Base-by-base conservation (phyloP, 2,329 filamentous ascomycete genomes). In the Mycogone perniciosa region DNA sequence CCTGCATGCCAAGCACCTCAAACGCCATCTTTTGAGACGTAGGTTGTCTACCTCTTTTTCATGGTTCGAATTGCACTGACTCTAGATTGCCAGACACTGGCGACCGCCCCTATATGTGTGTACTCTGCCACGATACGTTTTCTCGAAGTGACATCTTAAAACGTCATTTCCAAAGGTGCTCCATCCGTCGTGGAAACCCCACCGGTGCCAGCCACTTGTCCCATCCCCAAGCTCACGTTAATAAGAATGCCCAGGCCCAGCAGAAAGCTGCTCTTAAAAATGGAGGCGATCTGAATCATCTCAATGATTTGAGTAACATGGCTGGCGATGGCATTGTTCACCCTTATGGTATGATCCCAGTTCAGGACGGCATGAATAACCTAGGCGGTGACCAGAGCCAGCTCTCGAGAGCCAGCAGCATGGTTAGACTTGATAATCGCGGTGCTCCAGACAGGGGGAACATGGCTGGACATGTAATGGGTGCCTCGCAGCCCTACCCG, bases 121-220 rank as follows among this genome's bases (percentile, higher is more conserved):
- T 95, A 59, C 79, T 99, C 46, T 99, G 93, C 77, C 90, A 93
- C 69, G 93, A 97, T 71, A 97, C 91, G 33, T 99, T 99, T 72
- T 96, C 89, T 44, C 86, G 93, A 68, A 96, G 90, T 77, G 93
- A 99, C 67, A 97, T 99, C 59, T 76, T 99, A 63, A 99, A 99
- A 78, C 89, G 93, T 58, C 93, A 99, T 74, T 99, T 97, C 73
- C 91, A 96, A 71, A 99, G 97, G 76, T 99, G 93, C 75, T 96
- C 93, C 37, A 89, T 96, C 58, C 85, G 93, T 63, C 86, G 93
- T 66, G 93, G 93, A 52, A 97, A 97, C 72, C 92, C 93, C 49
- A 96, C 90, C 11, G 91, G 91, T 61, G 89, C 89, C 56, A 96
- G 88, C 65, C 93, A 99, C 74, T 72, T 99, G 70, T 95, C 91